Percentiles rank a stretch among this genome's conserved stretches.
Evolutionary conservation across 305 asterid genomes (phyloP).

Genomic region (Fraxinus angustifolia): DNA sequence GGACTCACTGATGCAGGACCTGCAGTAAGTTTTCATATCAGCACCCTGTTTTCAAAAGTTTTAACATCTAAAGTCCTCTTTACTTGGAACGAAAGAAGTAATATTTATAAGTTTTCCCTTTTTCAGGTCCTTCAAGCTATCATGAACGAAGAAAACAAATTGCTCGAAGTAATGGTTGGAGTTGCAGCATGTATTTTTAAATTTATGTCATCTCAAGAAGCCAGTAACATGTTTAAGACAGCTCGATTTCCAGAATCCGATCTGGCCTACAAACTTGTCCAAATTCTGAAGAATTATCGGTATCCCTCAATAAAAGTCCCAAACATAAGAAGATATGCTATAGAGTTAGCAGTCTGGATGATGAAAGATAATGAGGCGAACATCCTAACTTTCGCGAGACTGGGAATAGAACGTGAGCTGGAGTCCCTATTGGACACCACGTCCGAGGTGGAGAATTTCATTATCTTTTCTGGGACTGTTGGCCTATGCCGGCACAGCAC

Average conservation of each 20-base stretch:
- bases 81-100: not conserved
- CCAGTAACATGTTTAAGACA: slow-evolving; percentile 39
- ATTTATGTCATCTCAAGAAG: slow-evolving; percentile 49
- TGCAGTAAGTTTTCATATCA: slow-evolving; percentile 41
- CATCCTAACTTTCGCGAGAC: slow-evolving; percentile 33
- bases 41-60: not conserved
- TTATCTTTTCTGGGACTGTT: slow-evolving; percentile 78
- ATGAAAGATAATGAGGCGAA: slow-evolving; percentile 54
- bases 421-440: slow-evolving; percentile 65
- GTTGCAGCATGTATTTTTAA: slow-evolving; percentile 63
- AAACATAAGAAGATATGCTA: slow-evolving; percentile 67
- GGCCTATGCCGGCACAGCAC: slow-evolving; percentile 64
- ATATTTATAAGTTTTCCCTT: not conserved
- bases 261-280: slow-evolving; percentile 48
- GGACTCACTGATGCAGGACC: slow-evolving; percentile 62
- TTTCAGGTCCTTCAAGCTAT: slow-evolving; percentile 72
- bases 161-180: slow-evolving; percentile 89
- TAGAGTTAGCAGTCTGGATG: slow-evolving; percentile 86
- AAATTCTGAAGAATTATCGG: slow-evolving; percentile 41
- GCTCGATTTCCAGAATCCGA: slow-evolving; percentile 44
- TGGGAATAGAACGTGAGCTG: slow-evolving; percentile 63
- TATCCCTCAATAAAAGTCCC: slow-evolving; percentile 72
- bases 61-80: not conserved
- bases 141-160: slow-evolving; percentile 65
- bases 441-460: slow-evolving; percentile 85